Evolutionary conservation across 2,329 filamentous ascomycete genomes (phyloP), one percentile per base, ranked within the genome.

Genomic region (Aspergillus carbonarius): DNA sequence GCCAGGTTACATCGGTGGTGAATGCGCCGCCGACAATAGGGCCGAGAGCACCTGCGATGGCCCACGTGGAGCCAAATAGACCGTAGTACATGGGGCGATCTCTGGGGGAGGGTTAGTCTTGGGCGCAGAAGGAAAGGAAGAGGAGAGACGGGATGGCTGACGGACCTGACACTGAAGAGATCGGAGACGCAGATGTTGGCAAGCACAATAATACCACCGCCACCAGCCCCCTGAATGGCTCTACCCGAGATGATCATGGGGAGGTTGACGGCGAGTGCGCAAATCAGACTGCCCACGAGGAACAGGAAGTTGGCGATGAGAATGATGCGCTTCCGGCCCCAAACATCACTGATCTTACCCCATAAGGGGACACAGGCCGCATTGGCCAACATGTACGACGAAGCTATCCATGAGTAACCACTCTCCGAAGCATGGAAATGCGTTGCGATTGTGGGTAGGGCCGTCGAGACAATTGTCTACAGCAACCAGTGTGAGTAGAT

Each of bases 281-380:
- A 84, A n/a, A 89, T 76, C 54, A 88, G 72, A 34, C 83, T 86
- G 23, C 85, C 85, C 15, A 86, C 71, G 55, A 89, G 81, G 75
- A 89, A 90, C 23, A 87, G 74, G 17, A 81, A 73, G 59, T 87
- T 87, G 17, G 85, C 85, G 3, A 82, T 65, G 13, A 89, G 74
- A 30, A 89, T 74, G 50, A 87, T 80, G 12, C 82, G 82, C 65
- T 89, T 90, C 40, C 87, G 79, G 2, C 87, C 87, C 75, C 84
- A 89, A 58, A 89, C 88, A 63, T 89, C 87, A 46, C 83, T 85
- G 20, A 88, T 74, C 66, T 88, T 88, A 20, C 85, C 84, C 83
- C 85, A 87, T 32, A 83, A 77, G 1, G 83, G 83, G 2, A 83
- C 82, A 18, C 81, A 76, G 13, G 78, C 71, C 20, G 79, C 75